Evolutionary conservation across 345 rosid species (phyloP), one percentile per base, ranked within the genome.

Genomic region (Salix viminalis): DNA sequence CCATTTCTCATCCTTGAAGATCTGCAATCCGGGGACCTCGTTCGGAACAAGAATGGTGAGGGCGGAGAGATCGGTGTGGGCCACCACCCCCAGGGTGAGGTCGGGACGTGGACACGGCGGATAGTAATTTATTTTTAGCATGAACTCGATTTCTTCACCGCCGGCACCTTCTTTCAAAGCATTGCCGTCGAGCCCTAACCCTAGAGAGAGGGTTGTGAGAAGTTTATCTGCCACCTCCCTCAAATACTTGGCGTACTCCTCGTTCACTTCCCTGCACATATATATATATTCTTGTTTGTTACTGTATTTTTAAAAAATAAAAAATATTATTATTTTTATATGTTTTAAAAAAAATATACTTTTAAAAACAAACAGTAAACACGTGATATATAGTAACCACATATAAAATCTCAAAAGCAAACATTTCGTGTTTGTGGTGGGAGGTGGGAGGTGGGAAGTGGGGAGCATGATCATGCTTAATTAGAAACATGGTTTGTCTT

Each of bases 61-160:
- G 18, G 90, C 52, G 32, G 91, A 87, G n/a, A 91, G 88, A 70
- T 96, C 99, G 0, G 98, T 90, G 65, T 93, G 99, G 1, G 99
- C 84, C 65, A 76, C 85, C 44, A 96, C 98, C 0, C 99, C 99
- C 14, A 93, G 90, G 0, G 92, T 77, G 12, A 93, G 86, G 79
- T 95, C 98, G 0, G 99, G 99, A 1, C 96, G 85, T 18, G 98
- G 98, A 62, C 98, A 95, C 2, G 97, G 96, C 7, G 98, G 97
- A 67, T 91, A 95, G 30, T 89, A 96, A 67, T 93, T 93, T 2
- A 96, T 96, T 80, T 96, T 93, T 77, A 93, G 77, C 86, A 93
- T 64, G 77, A 89, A 96, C 56, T 87, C 89, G 3, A 87, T 46
- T 65, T 81, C 77, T 0, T 90, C 96, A 1, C 97, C 98, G 1